Base-by-base conservation (phyloP, 2,329 filamentous ascomycete genomes). In the Xylariales sp. region DNA sequence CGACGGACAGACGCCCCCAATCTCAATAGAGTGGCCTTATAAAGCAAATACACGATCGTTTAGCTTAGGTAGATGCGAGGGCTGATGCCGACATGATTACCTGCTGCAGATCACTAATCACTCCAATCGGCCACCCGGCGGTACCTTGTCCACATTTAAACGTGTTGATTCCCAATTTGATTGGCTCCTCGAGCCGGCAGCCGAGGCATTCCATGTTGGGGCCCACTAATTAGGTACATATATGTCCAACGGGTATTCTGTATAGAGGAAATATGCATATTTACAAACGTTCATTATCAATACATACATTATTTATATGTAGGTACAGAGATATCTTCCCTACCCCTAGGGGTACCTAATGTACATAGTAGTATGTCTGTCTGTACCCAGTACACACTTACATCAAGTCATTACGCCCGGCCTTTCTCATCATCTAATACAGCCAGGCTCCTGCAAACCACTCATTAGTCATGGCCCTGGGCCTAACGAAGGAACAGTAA, bases 381-480 rank as follows among this genome's bases (percentile, higher is more conserved):
- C 49, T 30, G 30, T 34, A 30, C 23, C 23, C 23, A 23, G 23
- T 23, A 5, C n/a, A 30, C 49, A n/a, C 30, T 34, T 52, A 52
- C 36, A 12, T 23, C 23, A 2, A 23, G 23, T 23, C 23, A 23
- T 23, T 23, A 23, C 23, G 23, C 23, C 23, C 23, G 23, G 23
- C 23, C 23, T 23, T 41, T 53, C 6, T 39, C 12, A 41, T 28
- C 3, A 10, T 28, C 69, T 67, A 76, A 62, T 76, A 77, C 41
- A 77, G 70, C 75, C 75, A 77, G 23, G 75, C 74, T 68, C 75
- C 75, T 77, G 49, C 23, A 52, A 2, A 41, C 28, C 7, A n/a
- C 2, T 63, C 45, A 30, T 69, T 41, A 69, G 12, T 34, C 16
- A n/a, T 16, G 9, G 9, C 61, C 9, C 10, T 23, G 3, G 23